Percentiles rank a stretch among this genome's conserved stretches.
phyloP scores from a whole-genome alignment of 495 filamentous ascomycete genomes.

The Aspergillus coremiiformis region DNA sequence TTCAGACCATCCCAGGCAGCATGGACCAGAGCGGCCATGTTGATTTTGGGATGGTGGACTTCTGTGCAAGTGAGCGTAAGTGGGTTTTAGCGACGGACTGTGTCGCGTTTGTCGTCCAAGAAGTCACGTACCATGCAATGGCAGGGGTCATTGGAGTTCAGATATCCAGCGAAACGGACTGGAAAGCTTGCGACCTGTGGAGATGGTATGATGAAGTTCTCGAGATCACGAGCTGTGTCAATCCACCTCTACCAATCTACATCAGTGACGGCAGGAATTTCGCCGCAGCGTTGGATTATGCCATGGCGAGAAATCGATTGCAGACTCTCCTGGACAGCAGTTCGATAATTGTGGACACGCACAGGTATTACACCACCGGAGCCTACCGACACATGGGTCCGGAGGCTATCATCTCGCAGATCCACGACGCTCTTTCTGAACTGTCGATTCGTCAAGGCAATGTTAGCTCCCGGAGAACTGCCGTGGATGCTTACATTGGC shows the following conservation, averaged over 20 bases:
- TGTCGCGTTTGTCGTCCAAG: slow-evolving; percentile 36
- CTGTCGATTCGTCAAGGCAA: slow-evolving; percentile 26
- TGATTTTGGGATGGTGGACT: slow-evolving; percentile 30
- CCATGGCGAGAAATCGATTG: slow-evolving; percentile 9
- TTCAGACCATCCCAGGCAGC: slow-evolving; percentile 50
- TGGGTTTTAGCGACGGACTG: slow-evolving; percentile 31
- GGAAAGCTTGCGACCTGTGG: slow-evolving; percentile 40
- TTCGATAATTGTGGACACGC: slow-evolving; percentile 48
- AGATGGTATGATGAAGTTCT: slow-evolving; percentile 47
- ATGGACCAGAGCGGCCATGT: slow-evolving; percentile 44
- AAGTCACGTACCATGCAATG: slow-evolving; percentile 27
- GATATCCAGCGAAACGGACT: slow-evolving; percentile 45
- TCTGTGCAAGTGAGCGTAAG: slow-evolving; percentile 34
- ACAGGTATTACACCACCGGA: slow-evolving; percentile 47
- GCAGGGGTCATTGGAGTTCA: slow-evolving; percentile 44
- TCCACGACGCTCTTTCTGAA: slow-evolving; percentile 10
- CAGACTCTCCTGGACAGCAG: slow-evolving; percentile 19
- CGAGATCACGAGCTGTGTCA: slow-evolving; percentile 31
- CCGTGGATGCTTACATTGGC: slow-evolving; percentile 42
- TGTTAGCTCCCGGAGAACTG: slow-evolving; percentile 35
- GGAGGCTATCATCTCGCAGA: slow-evolving; percentile 37
- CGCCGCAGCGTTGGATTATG: slow-evolving; percentile 29
- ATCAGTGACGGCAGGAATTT: slow-evolving; percentile 50
- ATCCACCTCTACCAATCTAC: slow-evolving; percentile 43
- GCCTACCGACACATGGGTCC: slow-evolving; percentile 37